phyloP scores from a whole-genome alignment of 2,329 filamentous ascomycete species.

The Harringtonia lauricola region DNA sequence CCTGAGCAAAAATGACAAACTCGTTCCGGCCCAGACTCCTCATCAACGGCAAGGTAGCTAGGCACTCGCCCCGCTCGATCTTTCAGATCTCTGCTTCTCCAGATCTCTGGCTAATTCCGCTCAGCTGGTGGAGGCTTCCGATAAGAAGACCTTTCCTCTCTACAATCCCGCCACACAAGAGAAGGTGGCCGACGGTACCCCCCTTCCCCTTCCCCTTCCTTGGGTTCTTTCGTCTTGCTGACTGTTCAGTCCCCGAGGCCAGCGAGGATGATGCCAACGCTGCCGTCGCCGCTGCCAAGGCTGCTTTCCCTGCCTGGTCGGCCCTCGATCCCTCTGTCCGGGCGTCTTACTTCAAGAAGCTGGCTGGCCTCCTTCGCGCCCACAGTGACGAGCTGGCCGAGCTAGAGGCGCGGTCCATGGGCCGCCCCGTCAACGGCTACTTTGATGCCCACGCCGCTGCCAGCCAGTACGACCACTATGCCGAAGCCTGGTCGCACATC shows the following conservation, averaged over 20 bases:
- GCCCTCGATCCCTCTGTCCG: conserved; percentile 26
- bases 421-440: conserved; percentile 26
- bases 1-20: too few species aligned
- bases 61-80: too few species aligned
- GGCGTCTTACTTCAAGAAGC: conserved; percentile 27
- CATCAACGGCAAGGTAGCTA: conserved; percentile 35
- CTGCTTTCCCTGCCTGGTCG: conserved; percentile 34
- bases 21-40: conserved; percentile 30
- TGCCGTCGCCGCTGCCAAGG: conserved; percentile 31
- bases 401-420: conserved; percentile 34
- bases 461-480: conserved; percentile 26
- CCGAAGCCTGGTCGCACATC: conserved; percentile 29
- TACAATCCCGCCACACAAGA: conserved; percentile 30
- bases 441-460: conserved; percentile 25
- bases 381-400: conserved; percentile 30
- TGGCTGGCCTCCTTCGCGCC: conserved; percentile 30
- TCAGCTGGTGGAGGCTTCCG: conserved; percentile 32
- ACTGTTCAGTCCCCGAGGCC: conserved; percentile 29
- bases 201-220: background rate
- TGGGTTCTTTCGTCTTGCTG: background rate
- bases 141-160: conserved; percentile 31
- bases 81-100: too few species aligned
- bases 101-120: too few species aligned
- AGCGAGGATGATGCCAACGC: conserved; percentile 28
- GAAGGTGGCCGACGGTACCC: conserved; percentile 22